Base-by-base conservation (phyloP, 2,329 filamentous ascomycete species). In the Cladophialophora carrionii region DNA sequence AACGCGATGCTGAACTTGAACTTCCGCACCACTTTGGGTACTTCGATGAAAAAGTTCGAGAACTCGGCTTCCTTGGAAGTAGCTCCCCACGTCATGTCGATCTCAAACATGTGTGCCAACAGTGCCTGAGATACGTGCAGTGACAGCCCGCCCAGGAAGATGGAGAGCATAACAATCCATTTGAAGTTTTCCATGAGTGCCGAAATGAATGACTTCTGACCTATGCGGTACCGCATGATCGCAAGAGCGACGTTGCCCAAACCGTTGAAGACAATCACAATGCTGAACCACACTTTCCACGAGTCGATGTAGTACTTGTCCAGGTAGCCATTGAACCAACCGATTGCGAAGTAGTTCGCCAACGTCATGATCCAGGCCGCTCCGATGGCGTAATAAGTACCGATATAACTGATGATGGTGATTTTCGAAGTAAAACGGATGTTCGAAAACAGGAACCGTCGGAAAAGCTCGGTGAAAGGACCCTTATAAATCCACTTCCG, bases 1-100 rank as follows among this genome's bases (percentile, higher is more conserved):
- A 77, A 77, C 10, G 76, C 41, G 66, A 79, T 78, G 22, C 72
- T 75, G 55, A 76, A 91, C 80, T 89, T 92, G 83, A 94, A 94
- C 76, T 86, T 87, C 77, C 87, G 89, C 57, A 94, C 76, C 49
- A 96, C 89, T 74, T 89, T 90, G 37, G 89, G 89, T 22, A 93
- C 86, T 74, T 95, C 91, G 67, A 91, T 90, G 78, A 93, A 94
- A 78, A 96, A 96, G 76, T 91, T 90, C 34, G 89, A 88, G 73
- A 89, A 88, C 73, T 76, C 63, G 72, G 76, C 63, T 68, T 96
- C 91, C 78, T 96, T 96, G 43, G 88, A 85, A 0, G 92, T 96
- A 1, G 91, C 87, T 57, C 91, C 90, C 91, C 91, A 96, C 1
- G 85, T 87, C 88, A 95, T 94, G 78, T 73, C 85, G 74, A 95